Percentiles rank a stretch among this genome's conserved stretches.
Evolutionary conservation across 2,329 filamentous ascomycete genomes (phyloP).

Genomic region (Fusarium chlamydosporum): DNA sequence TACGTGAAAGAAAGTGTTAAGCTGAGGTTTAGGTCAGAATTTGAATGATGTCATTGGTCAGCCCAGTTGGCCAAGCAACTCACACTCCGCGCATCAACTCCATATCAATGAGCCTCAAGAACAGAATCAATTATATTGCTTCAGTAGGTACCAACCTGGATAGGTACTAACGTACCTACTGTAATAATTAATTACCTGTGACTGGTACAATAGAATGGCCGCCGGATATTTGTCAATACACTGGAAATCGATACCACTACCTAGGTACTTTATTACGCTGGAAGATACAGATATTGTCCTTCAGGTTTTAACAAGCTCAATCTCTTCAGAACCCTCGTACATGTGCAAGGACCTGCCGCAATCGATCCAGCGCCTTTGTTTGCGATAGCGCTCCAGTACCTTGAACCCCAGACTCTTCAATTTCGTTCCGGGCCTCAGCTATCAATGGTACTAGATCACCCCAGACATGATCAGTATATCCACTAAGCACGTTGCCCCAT

Average conservation of each 20-base stretch:
- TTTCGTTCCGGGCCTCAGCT: slow-evolving; percentile 68
- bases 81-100: neutral
- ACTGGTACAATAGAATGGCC: too few relatives aligned
- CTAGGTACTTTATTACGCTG: neutral
- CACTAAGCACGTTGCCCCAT: slow-evolving; percentile 69
- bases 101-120: neutral
- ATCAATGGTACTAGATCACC: slow-evolving; percentile 72
- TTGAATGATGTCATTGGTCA: slow-evolving; percentile 51
- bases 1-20: slow-evolving; percentile 23
- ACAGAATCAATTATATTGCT: neutral
- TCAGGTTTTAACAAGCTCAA: neutral
- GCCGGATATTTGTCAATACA: too few relatives aligned
- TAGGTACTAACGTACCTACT: neutral
- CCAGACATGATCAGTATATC: slow-evolving; percentile 77
- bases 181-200: too few relatives aligned
- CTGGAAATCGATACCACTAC: neutral
- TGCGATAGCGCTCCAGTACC: slow-evolving; percentile 41
- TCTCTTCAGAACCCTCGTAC: slow-evolving; percentile 51
- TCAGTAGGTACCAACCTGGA: too few relatives aligned
- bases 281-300: too few relatives aligned
- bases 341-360: slow-evolving; percentile 58
- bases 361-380: slow-evolving; percentile 54
- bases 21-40: slow-evolving; percentile 7
- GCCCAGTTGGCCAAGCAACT: slow-evolving; percentile 53
- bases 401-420: slow-evolving; percentile 58